phyloP scores from a whole-genome alignment of 192 early-diverging fungal species.

The Coemansia sp. region DNA sequence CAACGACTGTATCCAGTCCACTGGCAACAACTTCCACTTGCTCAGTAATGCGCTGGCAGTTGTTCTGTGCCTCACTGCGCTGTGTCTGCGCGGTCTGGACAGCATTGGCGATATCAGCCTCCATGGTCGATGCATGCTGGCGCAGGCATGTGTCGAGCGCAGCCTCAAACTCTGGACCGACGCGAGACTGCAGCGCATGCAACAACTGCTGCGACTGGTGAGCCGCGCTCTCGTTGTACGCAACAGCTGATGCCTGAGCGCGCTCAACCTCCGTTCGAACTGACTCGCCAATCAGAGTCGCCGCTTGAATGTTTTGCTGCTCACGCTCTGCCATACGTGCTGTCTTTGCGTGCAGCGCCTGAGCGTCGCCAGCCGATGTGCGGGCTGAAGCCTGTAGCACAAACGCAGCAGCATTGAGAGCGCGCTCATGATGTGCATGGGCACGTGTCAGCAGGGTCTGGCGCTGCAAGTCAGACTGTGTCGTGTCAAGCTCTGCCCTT shows the following conservation, averaged over 20 bases:
- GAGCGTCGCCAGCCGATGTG: slow-evolving; percentile 4
- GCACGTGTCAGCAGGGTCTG: slow-evolving; percentile 47
- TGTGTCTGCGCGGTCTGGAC: neutral
- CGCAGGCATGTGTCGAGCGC: neutral
- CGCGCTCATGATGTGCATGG: slow-evolving; percentile 52
- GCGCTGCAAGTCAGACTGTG: slow-evolving; percentile 23
- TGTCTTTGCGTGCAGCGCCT: slow-evolving; percentile 15
- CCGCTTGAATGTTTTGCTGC: slow-evolving; percentile 15
- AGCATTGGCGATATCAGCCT: neutral
- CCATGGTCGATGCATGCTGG: neutral
- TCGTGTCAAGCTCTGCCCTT: slow-evolving; percentile 23
- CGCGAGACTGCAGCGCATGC: slow-evolving; percentile 21
- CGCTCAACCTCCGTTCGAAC: slow-evolving; percentile 5
- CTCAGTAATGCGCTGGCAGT: neutral
- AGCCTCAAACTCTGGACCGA: slow-evolving; percentile 31
- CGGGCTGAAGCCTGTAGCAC: slow-evolving; percentile 19
- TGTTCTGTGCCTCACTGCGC: neutral
- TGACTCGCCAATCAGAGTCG: neutral
- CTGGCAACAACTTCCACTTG: neutral
- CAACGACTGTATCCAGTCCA: neutral
- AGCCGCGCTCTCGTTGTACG: slow-evolving; percentile 1
- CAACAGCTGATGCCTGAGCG: neutral
- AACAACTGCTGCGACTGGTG: slow-evolving; percentile 17
- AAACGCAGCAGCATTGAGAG: slow-evolving; percentile 40
- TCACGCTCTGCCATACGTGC: slow-evolving; percentile 30